Conservation (phyloP, 2,329 filamentous ascomycete genomes). For the Clonostachys byssicola region DNA sequence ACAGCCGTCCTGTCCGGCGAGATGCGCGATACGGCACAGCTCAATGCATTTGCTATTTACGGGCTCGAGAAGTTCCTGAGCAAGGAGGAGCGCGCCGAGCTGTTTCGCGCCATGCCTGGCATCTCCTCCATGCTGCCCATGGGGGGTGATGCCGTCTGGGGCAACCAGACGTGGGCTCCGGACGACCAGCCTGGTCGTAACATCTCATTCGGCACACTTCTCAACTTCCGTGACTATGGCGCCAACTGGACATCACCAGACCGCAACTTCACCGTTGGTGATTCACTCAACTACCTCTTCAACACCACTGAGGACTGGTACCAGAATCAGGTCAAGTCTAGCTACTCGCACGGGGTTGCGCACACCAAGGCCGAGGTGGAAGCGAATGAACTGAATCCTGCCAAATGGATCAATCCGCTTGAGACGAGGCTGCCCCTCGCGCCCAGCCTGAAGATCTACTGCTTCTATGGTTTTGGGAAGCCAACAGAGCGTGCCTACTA, state of each 20-base stretch:
- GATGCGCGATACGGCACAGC: conserved; percentile 96
- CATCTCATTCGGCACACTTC: conserved; percentile 71
- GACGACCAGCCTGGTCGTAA: conserved; percentile 76
- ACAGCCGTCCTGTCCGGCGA: conserved; percentile 91
- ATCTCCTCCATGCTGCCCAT: conserved; percentile 96
- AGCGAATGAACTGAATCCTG: conserved; percentile 68
- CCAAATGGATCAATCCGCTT: conserved; percentile 93
- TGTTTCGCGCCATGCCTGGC: conserved; percentile 96
- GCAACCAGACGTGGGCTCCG: conserved; percentile 79
- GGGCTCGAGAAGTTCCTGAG: conserved; percentile 94
- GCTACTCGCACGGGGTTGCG: conserved; percentile 87
- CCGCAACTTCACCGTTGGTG: conserved; percentile 75
- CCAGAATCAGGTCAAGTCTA: conserved; percentile 61
- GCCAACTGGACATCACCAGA: conserved; percentile 61
- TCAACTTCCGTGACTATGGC: conserved; percentile 71
- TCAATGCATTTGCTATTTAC: conserved; percentile 95
- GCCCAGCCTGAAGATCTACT: conserved; percentile 89
- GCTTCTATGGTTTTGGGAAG: conserved; percentile 95
- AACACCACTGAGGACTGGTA: conserved; percentile 85
- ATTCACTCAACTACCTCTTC: conserved; percentile 75
- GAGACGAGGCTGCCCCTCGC: conserved; percentile 84
- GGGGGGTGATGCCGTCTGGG: conserved; percentile 93
- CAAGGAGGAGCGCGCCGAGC: conserved; percentile 83
- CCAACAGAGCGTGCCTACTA: conserved; percentile 90
- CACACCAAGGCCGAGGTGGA: conserved; percentile 77